Conservation (phyloP, 371 early-diverging fungal species). For the Zychaea mexicana region DNA sequence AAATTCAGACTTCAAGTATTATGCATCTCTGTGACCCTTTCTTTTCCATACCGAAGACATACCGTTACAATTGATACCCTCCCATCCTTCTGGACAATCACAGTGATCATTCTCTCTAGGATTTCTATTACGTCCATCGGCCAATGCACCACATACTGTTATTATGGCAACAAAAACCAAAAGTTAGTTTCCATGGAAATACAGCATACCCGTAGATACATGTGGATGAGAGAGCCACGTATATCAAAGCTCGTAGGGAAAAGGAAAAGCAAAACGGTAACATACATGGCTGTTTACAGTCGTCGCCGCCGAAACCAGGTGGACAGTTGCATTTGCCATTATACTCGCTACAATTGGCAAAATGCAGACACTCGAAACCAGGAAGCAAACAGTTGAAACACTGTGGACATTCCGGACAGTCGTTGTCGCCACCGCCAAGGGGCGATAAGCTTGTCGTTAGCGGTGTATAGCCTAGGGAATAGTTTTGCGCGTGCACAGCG, state of each 20-base stretch:
- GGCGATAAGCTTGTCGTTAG: not conserved
- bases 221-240: no score
- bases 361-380: constrained; percentile 78
- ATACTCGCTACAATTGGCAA: constrained; percentile 75
- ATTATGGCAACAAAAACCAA: constrained; percentile 4
- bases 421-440: not conserved
- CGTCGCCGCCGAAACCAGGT: constrained; percentile 89
- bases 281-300: constrained; percentile 80
- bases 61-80: constrained; percentile 92
- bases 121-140: constrained; percentile 66
- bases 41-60: constrained; percentile 11
- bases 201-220: no score
- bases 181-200: not conserved
- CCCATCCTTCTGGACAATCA: constrained; percentile 87
- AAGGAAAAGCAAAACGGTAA: not conserved
- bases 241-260: no score
- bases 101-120: constrained; percentile 65
- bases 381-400: constrained; percentile 86
- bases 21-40: not conserved
- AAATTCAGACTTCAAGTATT: not conserved
- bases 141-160: constrained; percentile 72
- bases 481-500: not conserved
- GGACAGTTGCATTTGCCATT: constrained; percentile 86
- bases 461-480: not conserved
- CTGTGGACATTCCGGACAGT: constrained; percentile 67